Base-by-base conservation (phyloP, 495 filamentous ascomycete genomes). In the Alectoria sarmentosa region DNA sequence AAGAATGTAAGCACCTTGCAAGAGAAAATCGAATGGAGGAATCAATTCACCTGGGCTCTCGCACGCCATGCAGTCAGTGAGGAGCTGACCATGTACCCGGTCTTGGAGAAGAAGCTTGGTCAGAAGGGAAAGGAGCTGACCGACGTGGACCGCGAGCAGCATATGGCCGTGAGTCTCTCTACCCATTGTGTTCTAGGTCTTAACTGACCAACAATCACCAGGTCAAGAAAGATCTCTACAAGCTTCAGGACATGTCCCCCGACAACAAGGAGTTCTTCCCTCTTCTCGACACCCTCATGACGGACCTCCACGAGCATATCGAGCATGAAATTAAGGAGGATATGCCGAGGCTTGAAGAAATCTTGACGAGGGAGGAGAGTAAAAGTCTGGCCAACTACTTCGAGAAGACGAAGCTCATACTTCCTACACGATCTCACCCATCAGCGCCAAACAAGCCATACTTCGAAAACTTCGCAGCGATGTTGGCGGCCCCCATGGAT, bases 21-120 rank as follows among this genome's bases (percentile, higher is more conserved):
- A 60, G 75, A 79, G 9, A 79, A 79, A 67, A 73, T 69, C 2
- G 73, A 78, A 21, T 90, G 76, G 73, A 82, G 84, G 71, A 90
- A 90, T 62, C 81, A 82, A 58, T 87, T 90, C 63, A 83, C 84
- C 38, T 91, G 88, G 88, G 85, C 86, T 68, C 75, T 91, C 5
- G 84, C 89, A 15, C 81, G 87, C 13, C 83, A 89, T 69, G 80
- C 82, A 0, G 76, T 89, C 68, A 83, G 77, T 61, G 85, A 90
- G 71, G 88, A 90, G 74, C 72, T 91, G 3, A 81, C 88, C 42
- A 78, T 90, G 21, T 90, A 90, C 72, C 88, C 88, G 1, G 79
- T 79, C 0, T 79, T 90, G 10, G 87, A 89, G 67, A 83, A 84
- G 67, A 62, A 85, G 58, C 59, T 88, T 0, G 74, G 77, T n/a